Base-by-base conservation (phyloP, 352 stramenopile species). In the Phytopythium vexans region DNA sequence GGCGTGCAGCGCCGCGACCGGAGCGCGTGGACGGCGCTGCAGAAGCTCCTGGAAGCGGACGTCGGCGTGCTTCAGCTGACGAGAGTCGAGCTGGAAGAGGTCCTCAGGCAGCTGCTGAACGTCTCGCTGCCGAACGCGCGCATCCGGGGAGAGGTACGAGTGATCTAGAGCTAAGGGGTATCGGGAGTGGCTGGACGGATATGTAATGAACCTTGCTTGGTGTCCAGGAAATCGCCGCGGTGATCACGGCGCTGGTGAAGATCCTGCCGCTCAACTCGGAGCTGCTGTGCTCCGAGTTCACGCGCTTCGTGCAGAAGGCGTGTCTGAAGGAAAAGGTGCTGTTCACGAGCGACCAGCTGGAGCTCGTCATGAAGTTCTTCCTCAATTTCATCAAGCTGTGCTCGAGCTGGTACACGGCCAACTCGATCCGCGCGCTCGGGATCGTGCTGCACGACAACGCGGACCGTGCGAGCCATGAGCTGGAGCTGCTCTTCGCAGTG, bases 381-480 rank as follows among this genome's bases (percentile, higher is more conserved):
- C 53, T 95, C 16, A 66, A 63, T 21, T 92, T 92, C 36, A 83
- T 95, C 56, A 86, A 87, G 58, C 58, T 65, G 15, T 92, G 82
- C 56, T 68, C 82, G 27, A 82, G 69, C 56, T 93, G 74, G 77
- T 90, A 92, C 53, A 90, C 74, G 35, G 74, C 75, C 16, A 76
- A 58, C 37, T 62, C 81, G n/a, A 86, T 89, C 54, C 75, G 78
- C 45, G 78, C 80, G 9, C 55, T 95, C n/a, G 81, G 79, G 0
- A 57, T 88, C 41, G 66, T 95, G 37, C 60, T 95, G 35, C 73
- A 88, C 52, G 85, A 92, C 32, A 92, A 95, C 46, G 82, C 82
- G 0, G 85, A 93, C 38, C 74, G 79, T 10, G 83, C 82, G 3
- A 74, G 62, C 3, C 57, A 62, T 16, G 65, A 86, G 43, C 81